phyloP scores from a whole-genome alignment of 257 asterid species.

The Lavandula angustifolia region DNA sequence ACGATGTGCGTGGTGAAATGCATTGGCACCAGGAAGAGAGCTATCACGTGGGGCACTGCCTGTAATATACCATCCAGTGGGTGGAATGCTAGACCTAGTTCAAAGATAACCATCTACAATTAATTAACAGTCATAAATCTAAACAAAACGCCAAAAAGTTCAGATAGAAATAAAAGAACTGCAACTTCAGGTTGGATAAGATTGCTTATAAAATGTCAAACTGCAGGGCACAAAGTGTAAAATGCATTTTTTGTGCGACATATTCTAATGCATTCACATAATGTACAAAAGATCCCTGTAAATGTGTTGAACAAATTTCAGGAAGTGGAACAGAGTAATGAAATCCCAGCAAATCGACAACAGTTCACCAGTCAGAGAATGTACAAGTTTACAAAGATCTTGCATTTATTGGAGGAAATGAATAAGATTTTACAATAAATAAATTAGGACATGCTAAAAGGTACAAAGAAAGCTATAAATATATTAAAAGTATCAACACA shows the following conservation, averaged over 20 bases:
- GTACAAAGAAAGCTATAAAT: neutral
- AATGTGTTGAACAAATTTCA: neutral
- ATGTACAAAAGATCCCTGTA: too few species aligned
- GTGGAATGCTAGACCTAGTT: conserved; percentile 88
- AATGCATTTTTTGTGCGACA: too few species aligned
- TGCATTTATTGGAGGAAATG: too few species aligned
- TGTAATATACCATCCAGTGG: conserved; percentile 93
- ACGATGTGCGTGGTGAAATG: conserved; percentile 79
- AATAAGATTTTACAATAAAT: neutral
- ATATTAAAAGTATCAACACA: neutral
- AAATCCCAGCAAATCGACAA: conserved; percentile 1
- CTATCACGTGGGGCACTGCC: conserved; percentile 80
- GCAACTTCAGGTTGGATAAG: neutral
- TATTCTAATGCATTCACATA: too few species aligned
- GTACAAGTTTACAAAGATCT: too few species aligned
- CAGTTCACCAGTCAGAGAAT: neutral
- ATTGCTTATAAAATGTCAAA: too few species aligned
- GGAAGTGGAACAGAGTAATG: conserved; percentile 18
- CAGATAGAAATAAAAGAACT: neutral
- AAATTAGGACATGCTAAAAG: neutral
- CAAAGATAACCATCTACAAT: conserved; percentile 9
- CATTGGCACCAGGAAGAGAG: conserved; percentile 73
- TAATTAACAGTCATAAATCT: conserved; percentile 21
- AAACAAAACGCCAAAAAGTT: neutral
- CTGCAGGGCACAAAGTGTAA: conserved; percentile 5